Conservation (phyloP, 176 grass and related monocot genomes). For the Cocos nucifera region DNA sequence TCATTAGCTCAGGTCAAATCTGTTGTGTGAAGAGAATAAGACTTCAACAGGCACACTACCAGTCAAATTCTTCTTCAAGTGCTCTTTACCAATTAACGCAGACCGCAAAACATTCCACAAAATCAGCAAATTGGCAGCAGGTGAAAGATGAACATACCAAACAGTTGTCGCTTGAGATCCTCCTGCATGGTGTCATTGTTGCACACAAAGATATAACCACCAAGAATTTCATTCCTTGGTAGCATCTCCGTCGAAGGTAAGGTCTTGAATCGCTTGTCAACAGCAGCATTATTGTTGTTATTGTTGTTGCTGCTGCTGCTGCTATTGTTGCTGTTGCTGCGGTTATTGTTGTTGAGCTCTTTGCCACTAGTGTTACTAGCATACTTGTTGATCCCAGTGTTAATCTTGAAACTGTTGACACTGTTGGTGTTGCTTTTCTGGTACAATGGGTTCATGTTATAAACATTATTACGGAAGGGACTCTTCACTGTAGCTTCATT, state of each 20-base stretch:
- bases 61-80: too few relatives aligned
- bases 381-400: constrained; percentile 59
- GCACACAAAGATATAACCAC: constrained; percentile 98
- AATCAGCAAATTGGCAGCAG: too few relatives aligned
- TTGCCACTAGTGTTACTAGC: constrained; percentile 40
- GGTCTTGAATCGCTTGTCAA: constrained; percentile 95
- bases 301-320: constrained; percentile 34
- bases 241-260: constrained; percentile 93
- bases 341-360: constrained; percentile 43
- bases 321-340: constrained; percentile 23
- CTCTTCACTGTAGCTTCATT: constrained; percentile 58
- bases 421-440: constrained; percentile 48
- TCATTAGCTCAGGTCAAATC: too few relatives aligned
- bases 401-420: constrained; percentile 70
- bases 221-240: constrained; percentile 93
- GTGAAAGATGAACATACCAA: constrained; percentile 44
- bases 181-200: constrained; percentile 99
- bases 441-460: constrained; percentile 34
- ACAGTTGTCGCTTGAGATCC: constrained; percentile 96
- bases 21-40: too few relatives aligned
- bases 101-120: too few relatives aligned
- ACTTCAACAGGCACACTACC: too few relatives aligned
- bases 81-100: too few relatives aligned
- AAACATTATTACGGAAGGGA: constrained; percentile 27
- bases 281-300: constrained; percentile 34